Evolutionary conservation across 805 yeast genomes (phyloP).

Genomic region (Metschnikowia anglica): DNA sequence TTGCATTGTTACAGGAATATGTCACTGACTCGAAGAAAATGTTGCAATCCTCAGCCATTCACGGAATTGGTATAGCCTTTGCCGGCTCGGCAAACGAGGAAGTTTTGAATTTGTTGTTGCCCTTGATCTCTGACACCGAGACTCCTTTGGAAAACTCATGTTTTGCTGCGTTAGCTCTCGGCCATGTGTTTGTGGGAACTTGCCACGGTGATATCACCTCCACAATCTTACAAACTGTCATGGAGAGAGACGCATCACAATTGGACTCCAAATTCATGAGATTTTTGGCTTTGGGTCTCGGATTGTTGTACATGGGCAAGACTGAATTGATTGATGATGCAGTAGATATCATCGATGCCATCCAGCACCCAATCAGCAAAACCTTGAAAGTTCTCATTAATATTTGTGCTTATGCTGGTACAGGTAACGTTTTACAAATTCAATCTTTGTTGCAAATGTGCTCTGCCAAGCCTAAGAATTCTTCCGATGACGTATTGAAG

Average conservation of each 20-base stretch:
- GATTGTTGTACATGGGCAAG: slow-evolving; percentile 88
- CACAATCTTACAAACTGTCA: slow-evolving; percentile 83
- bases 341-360: slow-evolving; percentile 88
- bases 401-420: slow-evolving; percentile 94
- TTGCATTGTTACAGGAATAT: slow-evolving; percentile 81
- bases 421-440: slow-evolving; percentile 94
- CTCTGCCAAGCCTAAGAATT: slow-evolving; percentile 65
- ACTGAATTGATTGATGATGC: slow-evolving; percentile 94
- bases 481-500: slow-evolving; percentile 5
- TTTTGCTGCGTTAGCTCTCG: slow-evolving; percentile 86
- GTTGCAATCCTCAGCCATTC: slow-evolving; percentile 76
- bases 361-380: slow-evolving; percentile 90
- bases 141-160: slow-evolving; percentile 76
- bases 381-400: slow-evolving; percentile 87
- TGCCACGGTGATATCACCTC: slow-evolving; percentile 93
- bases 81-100: slow-evolving; percentile 92
- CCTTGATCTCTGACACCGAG: slow-evolving; percentile 76
- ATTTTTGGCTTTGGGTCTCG: slow-evolving; percentile 89
- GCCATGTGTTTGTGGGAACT: slow-evolving; percentile 93
- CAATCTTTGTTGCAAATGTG: slow-evolving; percentile 89
- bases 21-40: slow-evolving; percentile 61
- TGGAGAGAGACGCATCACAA: slow-evolving; percentile 80
- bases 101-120: slow-evolving; percentile 71
- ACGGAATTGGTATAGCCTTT: slow-evolving; percentile 91
- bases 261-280: slow-evolving; percentile 83